Evolutionary conservation across 2,329 filamentous ascomycete species (phyloP), one percentile per base, ranked within the genome.

Genomic region (Penicillium rolfsii): DNA sequence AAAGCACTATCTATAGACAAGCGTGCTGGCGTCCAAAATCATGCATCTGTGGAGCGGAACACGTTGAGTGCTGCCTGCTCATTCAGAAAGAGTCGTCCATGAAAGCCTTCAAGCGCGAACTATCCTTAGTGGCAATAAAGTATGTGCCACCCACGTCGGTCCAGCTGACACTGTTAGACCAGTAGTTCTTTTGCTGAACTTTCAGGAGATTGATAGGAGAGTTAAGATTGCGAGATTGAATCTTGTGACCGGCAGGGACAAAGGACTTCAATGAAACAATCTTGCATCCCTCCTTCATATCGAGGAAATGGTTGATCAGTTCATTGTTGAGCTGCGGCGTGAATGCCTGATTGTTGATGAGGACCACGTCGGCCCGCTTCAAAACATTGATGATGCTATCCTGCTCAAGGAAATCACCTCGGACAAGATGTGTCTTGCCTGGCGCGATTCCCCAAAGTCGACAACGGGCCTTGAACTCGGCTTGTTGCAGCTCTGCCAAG

Each of bases 261-360:
- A 99, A 99, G 1, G 90, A 93, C 79, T 95, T 96, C 61, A 99
- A 84, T 55, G 92, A 97, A 45, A 98, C 89, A 59, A 99, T 90
- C 76, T 90, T 90, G 77, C 91, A 93, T 2, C 94, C 94, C 57
- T 91, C 85, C 78, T 97, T 98, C 64, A 98, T 82, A 72, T 99
- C 95, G 62, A 99, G 81, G 72, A 99, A 98, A 81, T 96, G 91
- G 69, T 91, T 87, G 67, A 94, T 87, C 49, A 99, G 82, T 63
- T 87, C 86, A 72, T 91, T 89, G 77, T 98, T 99, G 58, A 97
- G 85, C 68, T 89, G 84, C 14, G 93, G 89, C 5, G 89, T 93
- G 77, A 99, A 99, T 2, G 93, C 95, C 78, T 98, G 93, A 79
- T 99, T 99, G 81, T 99, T 99, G 70, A 98, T 94, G 28, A 99